Conservation (phyloP, 306 rosid genomes). For the Myrica gale region DNA sequence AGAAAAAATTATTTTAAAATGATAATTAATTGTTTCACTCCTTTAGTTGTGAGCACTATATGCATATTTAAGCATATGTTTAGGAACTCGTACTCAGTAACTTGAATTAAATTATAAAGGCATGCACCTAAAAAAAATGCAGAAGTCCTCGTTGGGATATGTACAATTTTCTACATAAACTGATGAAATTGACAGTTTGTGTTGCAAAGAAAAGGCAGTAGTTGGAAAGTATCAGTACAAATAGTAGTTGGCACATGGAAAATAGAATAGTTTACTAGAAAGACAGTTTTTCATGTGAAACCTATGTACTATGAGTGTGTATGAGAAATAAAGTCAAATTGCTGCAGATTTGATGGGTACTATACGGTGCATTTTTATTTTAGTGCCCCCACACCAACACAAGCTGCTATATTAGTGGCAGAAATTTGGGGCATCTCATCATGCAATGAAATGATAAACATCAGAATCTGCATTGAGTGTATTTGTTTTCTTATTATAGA, state of each 20-base stretch:
- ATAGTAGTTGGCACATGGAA: background rate
- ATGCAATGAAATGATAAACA: background rate
- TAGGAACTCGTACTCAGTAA: too few species aligned
- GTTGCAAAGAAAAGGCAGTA: background rate
- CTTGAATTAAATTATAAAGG: background rate
- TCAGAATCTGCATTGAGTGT: background rate
- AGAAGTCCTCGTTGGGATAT: background rate
- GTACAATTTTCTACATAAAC: background rate
- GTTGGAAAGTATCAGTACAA: background rate
- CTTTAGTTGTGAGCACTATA: background rate
- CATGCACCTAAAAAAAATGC: background rate
- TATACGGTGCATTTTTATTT: background rate
- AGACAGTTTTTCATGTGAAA: background rate
- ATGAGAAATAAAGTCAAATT: background rate
- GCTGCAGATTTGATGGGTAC: background rate
- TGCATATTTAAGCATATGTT: background rate
- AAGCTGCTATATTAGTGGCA: background rate
- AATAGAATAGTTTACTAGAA: background rate
- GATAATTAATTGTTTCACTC: background rate
- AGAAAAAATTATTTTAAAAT: background rate
- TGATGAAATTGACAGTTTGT: background rate
- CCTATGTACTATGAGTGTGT: background rate
- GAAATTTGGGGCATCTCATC: constrained; percentile 1
- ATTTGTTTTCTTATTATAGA: background rate
- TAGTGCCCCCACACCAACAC: background rate